Conservation (phyloP, 2,329 filamentous ascomycete species). For the Beauveria pseudobassiana region DNA sequence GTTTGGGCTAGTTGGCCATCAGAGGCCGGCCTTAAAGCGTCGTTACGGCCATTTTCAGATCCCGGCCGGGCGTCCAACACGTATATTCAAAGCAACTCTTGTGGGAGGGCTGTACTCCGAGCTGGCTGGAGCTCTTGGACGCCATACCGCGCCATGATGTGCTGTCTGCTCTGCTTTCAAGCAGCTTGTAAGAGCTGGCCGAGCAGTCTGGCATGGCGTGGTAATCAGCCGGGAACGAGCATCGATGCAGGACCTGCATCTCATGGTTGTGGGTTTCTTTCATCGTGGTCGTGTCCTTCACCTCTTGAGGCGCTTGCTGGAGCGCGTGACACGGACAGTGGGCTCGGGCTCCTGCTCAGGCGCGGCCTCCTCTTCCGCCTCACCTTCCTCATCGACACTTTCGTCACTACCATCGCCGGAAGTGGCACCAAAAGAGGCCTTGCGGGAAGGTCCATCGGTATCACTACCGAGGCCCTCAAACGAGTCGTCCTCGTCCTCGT, state of each 20-base stretch:
- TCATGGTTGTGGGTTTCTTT: background rate
- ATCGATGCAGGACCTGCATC: background rate
- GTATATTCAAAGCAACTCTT: background rate
- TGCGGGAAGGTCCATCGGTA: slow-evolving; percentile 23
- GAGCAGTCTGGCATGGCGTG: background rate
- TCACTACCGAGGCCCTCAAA: slow-evolving; percentile 32
- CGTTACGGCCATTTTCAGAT: background rate
- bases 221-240: slow-evolving; percentile 6
- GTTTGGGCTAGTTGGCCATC: background rate
- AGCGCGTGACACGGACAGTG: slow-evolving; percentile 5
- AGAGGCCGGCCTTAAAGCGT: background rate
- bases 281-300: slow-evolving; percentile 1
- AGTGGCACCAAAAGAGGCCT: slow-evolving; percentile 24
- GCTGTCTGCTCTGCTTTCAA: background rate
- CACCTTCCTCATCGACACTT: slow-evolving; percentile 34
- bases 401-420: slow-evolving; percentile 28
- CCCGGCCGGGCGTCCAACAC: slow-evolving; percentile 1
- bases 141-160: background rate
- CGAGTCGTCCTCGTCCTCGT: slow-evolving; percentile 32
- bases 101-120: slow-evolving; percentile 10
- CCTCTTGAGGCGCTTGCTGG: slow-evolving; percentile 14
- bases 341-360: slow-evolving; percentile 2
- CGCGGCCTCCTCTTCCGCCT: slow-evolving; percentile 22
- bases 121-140: slow-evolving; percentile 5
- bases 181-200: background rate